phyloP scores from a whole-genome alignment of 164 flowering plant genomes.

The Magnolia officinalis region DNA sequence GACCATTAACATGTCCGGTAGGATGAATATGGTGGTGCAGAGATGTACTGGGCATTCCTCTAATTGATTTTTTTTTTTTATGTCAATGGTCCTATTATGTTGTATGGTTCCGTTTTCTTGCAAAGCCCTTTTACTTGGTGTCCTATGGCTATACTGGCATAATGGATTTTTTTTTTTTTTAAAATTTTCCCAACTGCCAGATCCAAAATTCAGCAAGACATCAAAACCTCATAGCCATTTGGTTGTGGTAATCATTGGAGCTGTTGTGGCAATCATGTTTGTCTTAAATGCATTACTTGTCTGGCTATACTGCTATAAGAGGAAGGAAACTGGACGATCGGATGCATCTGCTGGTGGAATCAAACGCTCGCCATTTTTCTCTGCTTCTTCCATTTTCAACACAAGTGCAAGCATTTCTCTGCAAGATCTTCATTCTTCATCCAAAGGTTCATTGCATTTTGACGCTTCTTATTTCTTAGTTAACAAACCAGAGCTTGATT shows the following conservation, averaged over 20 bases:
- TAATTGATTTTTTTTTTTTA: no score
- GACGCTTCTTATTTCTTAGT: background rate
- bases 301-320: constrained; percentile 15
- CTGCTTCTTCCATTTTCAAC: background rate
- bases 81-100: background rate
- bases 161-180: background rate
- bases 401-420: background rate
- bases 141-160: background rate
- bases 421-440: background rate
- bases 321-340: constrained; percentile 7
- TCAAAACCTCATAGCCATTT: constrained; percentile 11
- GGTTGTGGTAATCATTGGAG: constrained; percentile 9
- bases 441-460: background rate
- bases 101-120: background rate
- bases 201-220: constrained; percentile 8
- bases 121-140: background rate
- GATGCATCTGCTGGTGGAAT: constrained; percentile 1
- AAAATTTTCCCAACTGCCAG: constrained; percentile 16
- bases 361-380: constrained; percentile 7
- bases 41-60: background rate
- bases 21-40: background rate
- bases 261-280: constrained; percentile 10
- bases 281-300: constrained; percentile 5
- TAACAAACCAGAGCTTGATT: background rate
- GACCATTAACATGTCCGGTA: background rate